Evolutionary conservation across 371 early-diverging fungal species (phyloP).

Genomic region (Lichtheimia hyalospora): DNA sequence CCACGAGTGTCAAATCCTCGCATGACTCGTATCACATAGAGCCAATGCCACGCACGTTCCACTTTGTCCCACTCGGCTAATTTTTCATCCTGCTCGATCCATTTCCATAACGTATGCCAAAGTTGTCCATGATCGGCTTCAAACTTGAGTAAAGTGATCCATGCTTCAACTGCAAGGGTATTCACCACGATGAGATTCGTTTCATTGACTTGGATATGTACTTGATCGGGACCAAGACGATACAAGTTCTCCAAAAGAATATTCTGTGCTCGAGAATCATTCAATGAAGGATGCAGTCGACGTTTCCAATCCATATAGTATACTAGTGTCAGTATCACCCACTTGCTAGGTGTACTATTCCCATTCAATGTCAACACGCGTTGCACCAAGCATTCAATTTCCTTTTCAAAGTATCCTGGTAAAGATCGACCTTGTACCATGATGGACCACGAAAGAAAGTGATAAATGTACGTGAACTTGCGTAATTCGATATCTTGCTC

Average conservation of each 20-base stretch:
- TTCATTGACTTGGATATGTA: neutral
- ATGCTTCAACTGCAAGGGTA: neutral
- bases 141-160: neutral
- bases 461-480: neutral
- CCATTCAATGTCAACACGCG: neutral
- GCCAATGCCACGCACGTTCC: constrained; percentile 1
- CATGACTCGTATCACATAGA: neutral
- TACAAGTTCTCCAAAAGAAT: neutral
- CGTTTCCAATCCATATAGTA: constrained; percentile 1
- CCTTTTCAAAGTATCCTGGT: neutral
- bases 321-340: neutral
- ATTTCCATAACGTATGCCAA: neutral
- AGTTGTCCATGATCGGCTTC: neutral
- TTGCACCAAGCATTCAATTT: neutral
- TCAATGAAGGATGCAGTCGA: neutral
- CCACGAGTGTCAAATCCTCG: neutral
- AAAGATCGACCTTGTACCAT: neutral
- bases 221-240: neutral
- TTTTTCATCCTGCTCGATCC: neutral
- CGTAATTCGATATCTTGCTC: neutral
- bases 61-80: neutral
- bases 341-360: neutral
- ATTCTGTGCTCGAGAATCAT: neutral
- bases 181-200: neutral
- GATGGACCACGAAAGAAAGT: neutral